A percentile compares a stretch with the other conserved stretches of the same genome.
Conservation (phyloP, 225 moss, liverwort and hornwort genomes). For the Climacium dendroides region DNA sequence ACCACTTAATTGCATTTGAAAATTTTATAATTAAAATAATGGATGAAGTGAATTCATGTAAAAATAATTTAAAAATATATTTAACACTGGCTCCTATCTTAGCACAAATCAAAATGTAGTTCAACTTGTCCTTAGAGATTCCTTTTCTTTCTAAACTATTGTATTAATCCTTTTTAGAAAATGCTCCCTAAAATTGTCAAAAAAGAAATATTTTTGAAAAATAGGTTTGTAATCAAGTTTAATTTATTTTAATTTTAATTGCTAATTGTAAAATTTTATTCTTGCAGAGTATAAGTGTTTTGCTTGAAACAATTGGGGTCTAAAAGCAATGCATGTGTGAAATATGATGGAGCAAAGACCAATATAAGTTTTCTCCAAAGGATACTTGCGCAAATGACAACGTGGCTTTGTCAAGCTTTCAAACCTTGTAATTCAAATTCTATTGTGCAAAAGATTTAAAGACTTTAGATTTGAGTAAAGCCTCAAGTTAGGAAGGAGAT, state of each 20-base stretch:
- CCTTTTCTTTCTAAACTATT: neutral
- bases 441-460: neutral
- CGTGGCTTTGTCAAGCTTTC: neutral
- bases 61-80: neutral
- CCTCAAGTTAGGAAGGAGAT: neutral
- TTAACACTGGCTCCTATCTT: neutral
- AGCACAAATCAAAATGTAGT: neutral
- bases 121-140: fast-evolving
- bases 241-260: neutral
- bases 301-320: neutral
- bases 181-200: fast-evolving
- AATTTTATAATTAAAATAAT: too few relatives aligned
- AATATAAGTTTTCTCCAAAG: neutral
- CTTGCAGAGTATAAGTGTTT: fast-evolving
- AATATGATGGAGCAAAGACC: neutral
- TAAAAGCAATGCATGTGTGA: neutral
- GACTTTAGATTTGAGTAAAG: too few relatives aligned
- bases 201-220: neutral
- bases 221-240: neutral
- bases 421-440: fast-evolving
- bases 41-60: neutral
- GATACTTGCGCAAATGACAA: too few relatives aligned
- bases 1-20: neutral
- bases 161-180: neutral
- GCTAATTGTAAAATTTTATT: fast-evolving